Base-by-base conservation (phyloP, 352 stramenopile genomes). In the Thraustochytrium striatum region DNA sequence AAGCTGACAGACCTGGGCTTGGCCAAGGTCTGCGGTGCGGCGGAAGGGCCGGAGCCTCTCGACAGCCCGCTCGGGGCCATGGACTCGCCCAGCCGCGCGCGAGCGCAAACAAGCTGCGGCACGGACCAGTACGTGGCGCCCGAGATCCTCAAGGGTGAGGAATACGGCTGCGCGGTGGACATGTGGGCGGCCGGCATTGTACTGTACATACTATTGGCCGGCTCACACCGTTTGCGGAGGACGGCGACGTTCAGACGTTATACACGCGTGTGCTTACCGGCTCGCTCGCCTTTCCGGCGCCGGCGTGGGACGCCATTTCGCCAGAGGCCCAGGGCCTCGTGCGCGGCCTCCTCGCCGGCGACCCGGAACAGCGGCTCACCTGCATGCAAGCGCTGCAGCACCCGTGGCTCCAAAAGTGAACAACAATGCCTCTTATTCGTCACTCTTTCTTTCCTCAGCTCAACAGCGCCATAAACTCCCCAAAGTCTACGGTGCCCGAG, bases 1-100 rank as follows among this genome's bases (percentile, higher is more conserved):
- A 95, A 95, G 85, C 86, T 96, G 44, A 95, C 90, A 62, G 91
- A 96, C 82, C 95, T 96, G 82, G 91, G 91, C 16, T 85, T 96
- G 19, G 91, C 91, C 32, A 93, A 91, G 79, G 82, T 91, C 36
- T 82, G 72, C 35, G 53, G 53, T 3, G 25, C n/a, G 13, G 30
- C 41, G 91, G n/a, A n/a, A n/a, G n/a, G n/a, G n/a, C n/a, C n/a
- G n/a, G n/a, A n/a, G n/a, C n/a, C n/a, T n/a, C n/a, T n/a, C n/a
- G n/a, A n/a, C n/a, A n/a, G n/a, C n/a, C n/a, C n/a, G n/a, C n/a
- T n/a, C n/a, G n/a, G n/a, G n/a, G n/a, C n/a, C n/a, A n/a, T n/a
- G n/a, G n/a, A n/a, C n/a, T n/a, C n/a, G n/a, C n/a, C n/a, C n/a
- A 55, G 65, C 39, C 65, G 65, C n/a, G 41, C 65, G 39, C 93